Conservation (phyloP, 257 asterid genomes). For the Solanum commersonii region DNA sequence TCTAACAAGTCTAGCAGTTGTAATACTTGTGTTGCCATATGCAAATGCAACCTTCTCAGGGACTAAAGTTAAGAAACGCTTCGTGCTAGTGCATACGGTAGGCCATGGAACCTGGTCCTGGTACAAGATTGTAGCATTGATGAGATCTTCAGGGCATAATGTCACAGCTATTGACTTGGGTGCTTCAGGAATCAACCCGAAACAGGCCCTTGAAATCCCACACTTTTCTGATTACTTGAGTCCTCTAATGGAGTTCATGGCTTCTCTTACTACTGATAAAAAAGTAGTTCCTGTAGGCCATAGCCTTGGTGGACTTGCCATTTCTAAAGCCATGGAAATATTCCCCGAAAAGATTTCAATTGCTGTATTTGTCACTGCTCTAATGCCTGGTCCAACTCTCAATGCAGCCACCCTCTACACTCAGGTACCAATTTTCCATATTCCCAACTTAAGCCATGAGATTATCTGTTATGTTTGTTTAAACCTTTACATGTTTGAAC, state of each 20-base stretch:
- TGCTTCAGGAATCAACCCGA: neutral
- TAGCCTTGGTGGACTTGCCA: neutral
- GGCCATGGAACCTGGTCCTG: too few species aligned
- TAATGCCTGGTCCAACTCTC: neutral
- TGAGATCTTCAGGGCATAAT: too few species aligned
- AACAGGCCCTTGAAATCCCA: neutral
- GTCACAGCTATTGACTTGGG: neutral
- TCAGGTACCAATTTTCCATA: neutral
- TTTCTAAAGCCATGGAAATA: neutral
- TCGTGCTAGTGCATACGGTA: too few species aligned
- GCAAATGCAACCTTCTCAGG: too few species aligned
- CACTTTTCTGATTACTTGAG: neutral
- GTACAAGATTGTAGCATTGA: too few species aligned
- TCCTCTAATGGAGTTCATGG: neutral
- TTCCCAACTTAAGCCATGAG: neutral
- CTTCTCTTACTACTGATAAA: neutral
- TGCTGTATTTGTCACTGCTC: neutral
- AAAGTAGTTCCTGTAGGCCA: neutral
- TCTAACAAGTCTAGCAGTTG: too few species aligned
- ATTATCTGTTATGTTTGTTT: neutral
- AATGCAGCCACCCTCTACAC: neutral
- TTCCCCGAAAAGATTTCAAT: neutral
- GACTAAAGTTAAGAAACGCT: too few species aligned
- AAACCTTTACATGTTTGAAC: neutral
- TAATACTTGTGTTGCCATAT: too few species aligned